Evolutionary conservation across 1,284 basidiomycete species (phyloP).

Genomic region (Termitomyces sp.): DNA sequence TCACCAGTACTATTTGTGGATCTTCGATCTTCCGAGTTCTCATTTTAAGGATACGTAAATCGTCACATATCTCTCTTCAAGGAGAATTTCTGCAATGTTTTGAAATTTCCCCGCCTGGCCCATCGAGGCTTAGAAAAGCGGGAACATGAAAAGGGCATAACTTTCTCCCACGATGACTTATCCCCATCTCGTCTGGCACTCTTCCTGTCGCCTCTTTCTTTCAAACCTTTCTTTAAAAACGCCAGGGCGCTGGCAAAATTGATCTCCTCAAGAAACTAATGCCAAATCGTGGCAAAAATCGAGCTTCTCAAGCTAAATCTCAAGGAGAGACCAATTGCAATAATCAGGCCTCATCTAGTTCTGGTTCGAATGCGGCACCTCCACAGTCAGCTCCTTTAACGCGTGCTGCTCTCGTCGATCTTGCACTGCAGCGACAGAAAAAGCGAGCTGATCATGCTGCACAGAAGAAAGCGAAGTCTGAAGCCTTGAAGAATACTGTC

Average conservation of each 20-base stretch:
- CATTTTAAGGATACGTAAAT: neutral
- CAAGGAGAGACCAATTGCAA: neutral
- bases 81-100: neutral
- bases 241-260: neutral
- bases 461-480: slow-evolving; percentile 1
- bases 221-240: neutral
- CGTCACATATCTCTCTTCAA: neutral
- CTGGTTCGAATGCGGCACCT: neutral
- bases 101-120: too few species aligned
- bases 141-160: neutral
- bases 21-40: neutral
- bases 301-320: slow-evolving; percentile 2
- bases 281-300: slow-evolving; percentile 7
- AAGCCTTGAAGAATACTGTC: slow-evolving; percentile 12
- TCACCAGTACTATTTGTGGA: too few species aligned
- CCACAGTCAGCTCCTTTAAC: neutral
- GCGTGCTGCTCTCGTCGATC: slow-evolving; percentile 8
- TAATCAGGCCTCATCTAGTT: neutral
- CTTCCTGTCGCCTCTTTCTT: neutral
- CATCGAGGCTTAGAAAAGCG: too few species aligned
- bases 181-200: neutral
- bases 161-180: slow-evolving; percentile 2
- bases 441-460: slow-evolving; percentile 10
- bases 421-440: slow-evolving; percentile 5
- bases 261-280: neutral